Base-by-base conservation (phyloP, 2,329 filamentous ascomycete genomes). In the Xylaria sp. region DNA sequence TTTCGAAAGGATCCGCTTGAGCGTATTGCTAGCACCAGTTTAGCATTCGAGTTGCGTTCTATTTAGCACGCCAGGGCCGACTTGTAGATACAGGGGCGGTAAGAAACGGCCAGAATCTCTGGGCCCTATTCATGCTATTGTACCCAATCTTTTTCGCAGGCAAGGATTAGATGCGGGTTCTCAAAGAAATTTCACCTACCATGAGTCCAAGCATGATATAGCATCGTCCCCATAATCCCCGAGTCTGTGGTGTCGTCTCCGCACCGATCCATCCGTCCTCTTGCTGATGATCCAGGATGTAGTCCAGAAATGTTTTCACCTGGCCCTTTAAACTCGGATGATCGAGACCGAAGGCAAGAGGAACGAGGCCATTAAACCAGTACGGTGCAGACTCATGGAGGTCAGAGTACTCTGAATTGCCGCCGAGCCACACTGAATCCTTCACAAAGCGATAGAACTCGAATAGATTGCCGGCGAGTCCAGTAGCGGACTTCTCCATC, bases 361-460 rank as follows among this genome's bases (percentile, higher is more conserved):
- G 81, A 1, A 85, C 81, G 1, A 84, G 72, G 3, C 77, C 79
- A 64, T 85, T 84, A 66, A 83, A 80, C 80, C 82, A 85, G 67
- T 84, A 84, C 0, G 82, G 80, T 30, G 79, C 76, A 1, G 77
- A 79, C 71, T 85, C 83, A 64, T 83, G 77, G 1, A 84, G 71
- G 19, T 71, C 70, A 10, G 76, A 81, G 65, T 85, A 85, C 63
- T 84, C 81, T 2, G 72, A 67, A 37, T 72, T 65, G 4, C 81
- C 80, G 2, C 80, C 82, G 1, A 81, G 67, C 81, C 81, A 86
- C 13, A 73, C 72, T 3, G 76, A 78, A 59, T 82, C 68, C 3
- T 76, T 73, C 10, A 85, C 80, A 62, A 76, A 81, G n/a, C 75
- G 75, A 70, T 82, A 85, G 64, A 85, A 85, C 52, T 83, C 77